Conservation (phyloP, 2,329 filamentous ascomycete genomes). For the Geoglossum cookeanum region DNA sequence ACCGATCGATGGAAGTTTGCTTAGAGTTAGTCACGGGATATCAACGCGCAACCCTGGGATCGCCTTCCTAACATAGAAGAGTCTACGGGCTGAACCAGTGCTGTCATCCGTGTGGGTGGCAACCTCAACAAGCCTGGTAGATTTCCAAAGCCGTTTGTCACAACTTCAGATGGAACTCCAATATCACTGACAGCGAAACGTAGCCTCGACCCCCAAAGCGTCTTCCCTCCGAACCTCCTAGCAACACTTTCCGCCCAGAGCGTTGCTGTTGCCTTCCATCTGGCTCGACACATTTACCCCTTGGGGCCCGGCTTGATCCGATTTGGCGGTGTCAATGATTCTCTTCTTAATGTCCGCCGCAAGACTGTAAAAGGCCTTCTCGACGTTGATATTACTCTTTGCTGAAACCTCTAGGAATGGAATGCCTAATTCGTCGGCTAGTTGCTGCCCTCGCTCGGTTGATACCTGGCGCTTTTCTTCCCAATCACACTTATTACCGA, state of each 20-base stretch:
- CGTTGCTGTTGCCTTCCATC: constrained; percentile 30
- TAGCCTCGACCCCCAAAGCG: background rate
- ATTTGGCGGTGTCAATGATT: constrained; percentile 78
- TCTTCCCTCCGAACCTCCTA: constrained; percentile 19
- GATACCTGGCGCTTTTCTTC: constrained; percentile 94
- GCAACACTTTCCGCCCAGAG: constrained; percentile 55
- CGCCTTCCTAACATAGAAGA: background rate
- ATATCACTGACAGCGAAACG: background rate
- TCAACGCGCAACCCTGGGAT: background rate
- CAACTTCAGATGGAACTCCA: background rate
- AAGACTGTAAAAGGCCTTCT: constrained; percentile 93
- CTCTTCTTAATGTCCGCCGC: constrained; percentile 97
- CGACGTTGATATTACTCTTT: constrained; percentile 99
- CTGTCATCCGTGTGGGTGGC: background rate
- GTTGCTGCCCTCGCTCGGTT: constrained; percentile 77
- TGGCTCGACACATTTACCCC: constrained; percentile 40
- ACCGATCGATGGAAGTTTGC: background rate
- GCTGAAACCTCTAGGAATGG: constrained; percentile 97
- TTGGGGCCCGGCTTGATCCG: constrained; percentile 35
- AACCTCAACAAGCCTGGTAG: background rate
- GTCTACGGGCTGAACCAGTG: background rate
- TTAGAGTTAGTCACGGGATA: background rate
- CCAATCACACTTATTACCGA: constrained; percentile 99
- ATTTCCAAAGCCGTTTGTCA: background rate
- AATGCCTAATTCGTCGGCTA: constrained; percentile 90